Percentiles rank a stretch among this genome's conserved stretches.
phyloP scores from a whole-genome alignment of 805 yeast species.

The Candida sakaeoensis region DNA sequence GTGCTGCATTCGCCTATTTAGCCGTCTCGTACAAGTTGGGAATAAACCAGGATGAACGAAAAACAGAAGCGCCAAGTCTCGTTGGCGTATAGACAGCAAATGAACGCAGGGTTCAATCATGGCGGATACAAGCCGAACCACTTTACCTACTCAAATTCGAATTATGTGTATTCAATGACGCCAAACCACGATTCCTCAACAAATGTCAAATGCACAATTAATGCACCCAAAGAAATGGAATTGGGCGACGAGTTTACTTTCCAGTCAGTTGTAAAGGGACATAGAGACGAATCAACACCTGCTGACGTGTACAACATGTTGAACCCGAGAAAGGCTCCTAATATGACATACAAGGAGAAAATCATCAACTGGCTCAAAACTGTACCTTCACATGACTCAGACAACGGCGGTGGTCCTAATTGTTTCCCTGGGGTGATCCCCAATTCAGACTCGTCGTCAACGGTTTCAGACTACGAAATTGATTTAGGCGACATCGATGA shows the following conservation, averaged over 20 bases:
- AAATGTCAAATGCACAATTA: background rate
- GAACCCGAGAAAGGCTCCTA: slow-evolving; percentile 58
- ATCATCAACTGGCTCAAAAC: slow-evolving; percentile 60
- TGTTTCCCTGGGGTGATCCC: slow-evolving; percentile 49
- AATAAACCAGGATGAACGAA: slow-evolving; percentile 4
- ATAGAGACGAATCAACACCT: too few relatives aligned
- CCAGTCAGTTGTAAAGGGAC: too few relatives aligned
- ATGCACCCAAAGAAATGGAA: background rate
- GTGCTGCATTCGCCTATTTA: too few relatives aligned
- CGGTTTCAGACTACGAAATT: slow-evolving; percentile 11
- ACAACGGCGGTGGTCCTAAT: slow-evolving; percentile 22
- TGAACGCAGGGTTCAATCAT: too few relatives aligned
- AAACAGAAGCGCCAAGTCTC: slow-evolving; percentile 3
- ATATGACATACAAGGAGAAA: slow-evolving; percentile 66
- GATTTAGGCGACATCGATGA: slow-evolving; percentile 25
- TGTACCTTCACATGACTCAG: slow-evolving; percentile 46
- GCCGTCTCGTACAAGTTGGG: too few relatives aligned
- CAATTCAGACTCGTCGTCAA: slow-evolving; percentile 19
- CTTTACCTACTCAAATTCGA: background rate
- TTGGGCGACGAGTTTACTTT: too few relatives aligned
- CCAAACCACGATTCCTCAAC: background rate
- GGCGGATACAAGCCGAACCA: background rate
- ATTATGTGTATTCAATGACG: background rate
- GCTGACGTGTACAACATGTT: slow-evolving; percentile 26
- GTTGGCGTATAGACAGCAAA: too few relatives aligned